Evolutionary conservation across 805 yeast genomes (phyloP).

Genomic region (Candida palmyrensis): DNA sequence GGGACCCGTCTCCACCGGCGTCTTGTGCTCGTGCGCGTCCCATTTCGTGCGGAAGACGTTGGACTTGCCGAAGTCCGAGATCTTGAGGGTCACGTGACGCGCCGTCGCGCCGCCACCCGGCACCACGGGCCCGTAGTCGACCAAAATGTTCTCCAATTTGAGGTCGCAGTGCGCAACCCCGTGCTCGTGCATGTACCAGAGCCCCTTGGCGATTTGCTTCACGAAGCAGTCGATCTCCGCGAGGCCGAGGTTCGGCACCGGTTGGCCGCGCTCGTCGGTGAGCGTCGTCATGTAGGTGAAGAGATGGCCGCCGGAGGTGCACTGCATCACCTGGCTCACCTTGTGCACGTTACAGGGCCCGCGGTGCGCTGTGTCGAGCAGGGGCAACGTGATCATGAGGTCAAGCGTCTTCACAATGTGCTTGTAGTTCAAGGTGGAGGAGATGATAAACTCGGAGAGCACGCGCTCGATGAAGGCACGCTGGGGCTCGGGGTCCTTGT

Average conservation of each 20-base stretch:
- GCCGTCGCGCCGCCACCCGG: constrained; percentile 1
- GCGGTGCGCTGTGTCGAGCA: not conserved
- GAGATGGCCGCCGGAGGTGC: constrained; percentile 32
- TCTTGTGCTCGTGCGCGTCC: constrained; percentile 40
- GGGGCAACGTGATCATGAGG: constrained; percentile 46
- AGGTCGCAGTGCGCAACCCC: constrained; percentile 94
- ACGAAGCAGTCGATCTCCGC: constrained; percentile 84
- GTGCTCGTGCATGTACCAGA: constrained; percentile 79
- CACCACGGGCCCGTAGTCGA: constrained; percentile 18
- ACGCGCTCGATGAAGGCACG: constrained; percentile 63
- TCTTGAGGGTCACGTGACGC: constrained; percentile 17
- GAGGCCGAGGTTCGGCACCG: constrained; percentile 15
- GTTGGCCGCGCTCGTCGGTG: constrained; percentile 6
- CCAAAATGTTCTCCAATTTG: constrained; percentile 79
- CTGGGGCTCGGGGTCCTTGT: constrained; percentile 16
- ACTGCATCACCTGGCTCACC: constrained; percentile 34
- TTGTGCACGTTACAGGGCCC: constrained; percentile 14
- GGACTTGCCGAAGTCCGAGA: constrained; percentile 83
- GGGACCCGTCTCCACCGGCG: constrained; percentile 58
- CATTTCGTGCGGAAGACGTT: constrained; percentile 88
- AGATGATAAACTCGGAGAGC: constrained; percentile 86
- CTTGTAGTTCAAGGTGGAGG: constrained; percentile 68
- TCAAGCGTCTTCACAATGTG: constrained; percentile 77
- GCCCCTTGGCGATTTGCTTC: constrained; percentile 80
- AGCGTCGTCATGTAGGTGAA: constrained; percentile 24